Conservation (phyloP, 129 eudicot genomes). For the Erigeron canadensis region DNA sequence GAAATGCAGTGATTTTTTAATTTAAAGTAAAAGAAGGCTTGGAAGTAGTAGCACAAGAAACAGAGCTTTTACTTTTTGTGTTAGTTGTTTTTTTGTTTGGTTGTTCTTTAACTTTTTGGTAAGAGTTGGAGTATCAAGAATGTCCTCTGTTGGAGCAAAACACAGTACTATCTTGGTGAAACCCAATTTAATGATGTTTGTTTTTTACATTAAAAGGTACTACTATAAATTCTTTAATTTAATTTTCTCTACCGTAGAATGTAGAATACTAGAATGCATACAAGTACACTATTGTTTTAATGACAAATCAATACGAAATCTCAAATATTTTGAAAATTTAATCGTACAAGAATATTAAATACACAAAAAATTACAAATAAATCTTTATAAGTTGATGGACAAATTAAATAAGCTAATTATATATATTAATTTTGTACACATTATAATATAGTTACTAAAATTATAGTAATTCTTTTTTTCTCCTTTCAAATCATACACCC, state of each 20-base stretch:
- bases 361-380: too few species aligned
- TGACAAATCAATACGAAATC: too few species aligned
- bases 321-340: too few species aligned
- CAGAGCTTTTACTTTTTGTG: conserved; percentile 61
- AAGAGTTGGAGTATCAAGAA: conserved; percentile 31
- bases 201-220: neutral
- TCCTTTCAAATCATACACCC: too few species aligned
- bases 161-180: conserved; percentile 13
- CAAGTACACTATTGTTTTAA: too few species aligned
- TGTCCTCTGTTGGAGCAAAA: conserved; percentile 30
- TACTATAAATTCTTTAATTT: neutral
- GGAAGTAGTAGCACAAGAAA: conserved; percentile 35
- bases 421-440: too few species aligned
- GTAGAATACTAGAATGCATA: neutral
- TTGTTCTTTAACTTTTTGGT: conserved; percentile 31
- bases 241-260: neutral
- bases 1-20: conserved; percentile 35
- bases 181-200: neutral
- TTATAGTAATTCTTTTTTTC: too few species aligned
- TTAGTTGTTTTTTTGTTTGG: conserved; percentile 37
- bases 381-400: too few species aligned
- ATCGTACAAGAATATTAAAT: too few species aligned
- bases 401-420: too few species aligned
- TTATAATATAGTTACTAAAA: too few species aligned
- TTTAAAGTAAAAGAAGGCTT: conserved; percentile 29